Base-by-base conservation (phyloP, 192 early-diverging fungal genomes). In the Geranomyces variabilis region DNA sequence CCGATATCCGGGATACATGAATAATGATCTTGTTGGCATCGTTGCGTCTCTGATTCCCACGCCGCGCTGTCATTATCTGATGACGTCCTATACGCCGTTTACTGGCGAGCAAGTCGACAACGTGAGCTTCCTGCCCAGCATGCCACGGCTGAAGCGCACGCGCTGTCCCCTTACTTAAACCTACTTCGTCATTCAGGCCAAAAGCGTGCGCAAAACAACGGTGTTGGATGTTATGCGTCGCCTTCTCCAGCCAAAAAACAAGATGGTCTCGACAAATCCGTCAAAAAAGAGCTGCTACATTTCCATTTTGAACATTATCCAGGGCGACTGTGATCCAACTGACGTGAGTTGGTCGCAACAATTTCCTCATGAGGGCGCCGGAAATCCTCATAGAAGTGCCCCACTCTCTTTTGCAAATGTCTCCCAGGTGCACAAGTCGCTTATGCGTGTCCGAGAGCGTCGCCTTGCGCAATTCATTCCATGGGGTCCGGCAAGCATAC, bases 1-100 rank as follows among this genome's bases (percentile, higher is more conserved):
- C 48, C 90, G 97, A 64, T 99, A 99, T 81, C 97, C 97, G 33
- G 94, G 96, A 65, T 99, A 97, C 78, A 99, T 99, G 97, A 97
- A 99, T 84, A 99, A 99, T 78, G 96, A 99, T 75, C 85, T 99
- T 51, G 94, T 96, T 8, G 91, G 94, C 63, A 90, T 99, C 75
- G 86, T 98, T 24, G 91, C 97, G 1, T 95, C 96, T 17, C 84
- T 99, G 60, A 98, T 99, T 62, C 97, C 97, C 0, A 97, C 96
- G n/a, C 97, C 97, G 12, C 88, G 94, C 58, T 99, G 97, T 75
- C 97, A 99, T 75, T 99, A 89, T 75, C 82, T 99, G 44, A 91
- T 88, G 62, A 99, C 97, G 0, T 90, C 91, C 10, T 99, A 97
- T 78, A 99, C 97, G 49, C 97, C 97, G 17, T 99, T 99, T 63